phyloP scores from a whole-genome alignment of 768 basidiomycete species.

The Russula foetens region DNA sequence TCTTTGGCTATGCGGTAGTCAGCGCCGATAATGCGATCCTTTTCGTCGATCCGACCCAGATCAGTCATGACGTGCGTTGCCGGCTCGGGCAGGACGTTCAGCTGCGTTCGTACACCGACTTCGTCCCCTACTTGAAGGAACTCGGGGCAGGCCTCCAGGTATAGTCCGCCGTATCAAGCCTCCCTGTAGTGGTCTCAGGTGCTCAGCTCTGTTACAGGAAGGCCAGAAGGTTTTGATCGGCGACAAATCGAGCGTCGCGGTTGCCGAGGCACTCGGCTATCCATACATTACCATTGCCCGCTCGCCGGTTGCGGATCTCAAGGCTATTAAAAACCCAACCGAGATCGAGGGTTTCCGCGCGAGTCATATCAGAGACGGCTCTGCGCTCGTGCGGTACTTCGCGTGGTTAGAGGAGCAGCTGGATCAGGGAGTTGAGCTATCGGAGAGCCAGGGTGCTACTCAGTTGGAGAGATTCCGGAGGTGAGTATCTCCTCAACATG shows the following conservation, averaged over 20 bases:
- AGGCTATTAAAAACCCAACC: conserved; percentile 69
- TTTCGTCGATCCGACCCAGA: conserved; percentile 54
- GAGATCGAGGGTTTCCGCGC: conserved; percentile 89
- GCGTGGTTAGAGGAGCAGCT: conserved; percentile 90
- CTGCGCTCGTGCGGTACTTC: conserved; percentile 82
- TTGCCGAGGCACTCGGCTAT: conserved; percentile 74
- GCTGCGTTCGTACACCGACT: conserved; percentile 59
- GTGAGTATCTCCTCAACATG: conserved; percentile 39
- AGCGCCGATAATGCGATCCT: conserved; percentile 48
- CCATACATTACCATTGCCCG: conserved; percentile 51
- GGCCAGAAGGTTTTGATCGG: conserved; percentile 68
- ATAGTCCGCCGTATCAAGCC: too few relatives aligned
- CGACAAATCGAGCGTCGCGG: conserved; percentile 70
- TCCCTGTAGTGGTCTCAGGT: neutral
- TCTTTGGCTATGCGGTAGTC: conserved; percentile 87
- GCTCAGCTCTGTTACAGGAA: neutral
- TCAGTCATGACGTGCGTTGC: conserved; percentile 39
- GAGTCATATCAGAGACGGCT: conserved; percentile 84
- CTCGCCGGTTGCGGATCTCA: conserved; percentile 73
- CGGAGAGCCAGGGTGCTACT: conserved; percentile 75
- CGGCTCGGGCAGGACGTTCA: conserved; percentile 54
- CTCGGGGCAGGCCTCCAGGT: conserved; percentile 32
- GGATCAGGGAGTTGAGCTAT: conserved; percentile 47
- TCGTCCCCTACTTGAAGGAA: conserved; percentile 55
- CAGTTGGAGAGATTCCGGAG: conserved; percentile 73